These are phyloP conservation scores for Lupinus albus DNA, from an alignment of 306 rosid species.

Conservation along the genomic window DNA sequence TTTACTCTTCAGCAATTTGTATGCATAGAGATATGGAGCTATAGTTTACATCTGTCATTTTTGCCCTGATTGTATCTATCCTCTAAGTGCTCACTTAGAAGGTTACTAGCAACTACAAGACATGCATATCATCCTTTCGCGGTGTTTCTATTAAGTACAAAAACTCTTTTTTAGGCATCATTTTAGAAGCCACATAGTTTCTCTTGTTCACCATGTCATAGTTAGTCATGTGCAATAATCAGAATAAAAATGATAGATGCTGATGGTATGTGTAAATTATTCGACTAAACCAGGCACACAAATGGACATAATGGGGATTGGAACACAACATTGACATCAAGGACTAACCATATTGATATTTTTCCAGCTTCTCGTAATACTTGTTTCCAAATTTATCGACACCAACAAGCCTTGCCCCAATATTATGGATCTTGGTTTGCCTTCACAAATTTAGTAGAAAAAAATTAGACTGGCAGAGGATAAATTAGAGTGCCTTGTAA, in stretches of 20 bases:
- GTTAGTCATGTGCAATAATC: conserved; percentile 20
- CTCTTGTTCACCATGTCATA: conserved; percentile 14
- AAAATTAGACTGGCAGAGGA: conserved; percentile 24
- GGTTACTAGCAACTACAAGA: conserved; percentile 15
- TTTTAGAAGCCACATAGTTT: conserved; percentile 20
- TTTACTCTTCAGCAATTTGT: conserved; percentile 3
- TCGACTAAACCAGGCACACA: conserved; percentile 5
- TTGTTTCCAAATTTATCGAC: conserved; percentile 91
- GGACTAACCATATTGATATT: conserved; percentile 70
- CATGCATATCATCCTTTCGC: not conserved
- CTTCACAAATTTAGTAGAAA: conserved; percentile 51
- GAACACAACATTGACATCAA: not conserved
- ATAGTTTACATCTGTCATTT: conserved; percentile 4
- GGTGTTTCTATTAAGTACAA: conserved; percentile 13
- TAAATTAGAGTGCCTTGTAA: no score
- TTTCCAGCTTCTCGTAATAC: conserved; percentile 74
- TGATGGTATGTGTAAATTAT: conserved; percentile 10
- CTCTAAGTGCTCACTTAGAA: conserved; percentile 6
- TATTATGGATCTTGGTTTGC: conserved; percentile 97
- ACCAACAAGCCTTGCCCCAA: conserved; percentile 88
- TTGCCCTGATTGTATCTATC: not conserved
- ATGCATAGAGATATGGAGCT: not conserved
- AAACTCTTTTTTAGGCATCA: conserved; percentile 6
- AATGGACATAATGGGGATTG: conserved; percentile 6
- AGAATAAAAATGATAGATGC: conserved; percentile 7